These are phyloP conservation scores for Amanita rimosa DNA, from an alignment of 768 basidiomycete genomes.

Conservation along the genomic window DNA sequence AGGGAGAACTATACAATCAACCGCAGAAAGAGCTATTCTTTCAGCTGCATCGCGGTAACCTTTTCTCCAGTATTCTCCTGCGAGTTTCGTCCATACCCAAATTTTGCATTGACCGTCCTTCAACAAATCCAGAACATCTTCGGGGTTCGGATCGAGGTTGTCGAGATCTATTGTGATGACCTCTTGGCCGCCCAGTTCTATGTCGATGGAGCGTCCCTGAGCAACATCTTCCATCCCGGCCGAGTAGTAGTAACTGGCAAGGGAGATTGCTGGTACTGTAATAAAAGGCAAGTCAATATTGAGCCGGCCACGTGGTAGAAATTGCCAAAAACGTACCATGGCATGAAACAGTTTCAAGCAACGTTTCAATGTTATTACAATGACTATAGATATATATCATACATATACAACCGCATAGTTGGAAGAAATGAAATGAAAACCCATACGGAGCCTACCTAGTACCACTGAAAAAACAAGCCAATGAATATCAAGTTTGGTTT, in stretches of 20 bases:
- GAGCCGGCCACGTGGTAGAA: neutral
- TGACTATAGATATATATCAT: too few species aligned
- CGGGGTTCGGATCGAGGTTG: slow-evolving; percentile 68
- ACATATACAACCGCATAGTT: too few species aligned
- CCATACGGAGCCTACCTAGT: too few species aligned
- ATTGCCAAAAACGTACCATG: too few species aligned
- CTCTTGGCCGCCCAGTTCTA: slow-evolving; percentile 75
- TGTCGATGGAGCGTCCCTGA: slow-evolving; percentile 51
- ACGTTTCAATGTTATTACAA: too few species aligned
- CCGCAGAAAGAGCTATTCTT: slow-evolving; percentile 56
- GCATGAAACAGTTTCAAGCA: too few species aligned
- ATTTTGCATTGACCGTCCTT: slow-evolving; percentile 62
- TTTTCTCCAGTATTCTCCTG: slow-evolving; percentile 81
- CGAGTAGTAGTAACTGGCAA: neutral
- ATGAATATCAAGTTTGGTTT: neutral
- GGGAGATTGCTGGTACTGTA: neutral
- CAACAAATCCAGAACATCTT: slow-evolving; percentile 64
- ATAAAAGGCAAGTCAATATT: neutral
- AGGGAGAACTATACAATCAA: slow-evolving; percentile 40
- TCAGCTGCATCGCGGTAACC: slow-evolving; percentile 70
- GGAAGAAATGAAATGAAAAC: too few species aligned
- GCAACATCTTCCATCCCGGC: slow-evolving; percentile 23
- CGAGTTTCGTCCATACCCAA: slow-evolving; percentile 73
- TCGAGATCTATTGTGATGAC: slow-evolving; percentile 86
- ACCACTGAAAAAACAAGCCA: neutral